Conservation (phyloP, 116 monocot genomes). For the Cymodocea nodosa region DNA sequence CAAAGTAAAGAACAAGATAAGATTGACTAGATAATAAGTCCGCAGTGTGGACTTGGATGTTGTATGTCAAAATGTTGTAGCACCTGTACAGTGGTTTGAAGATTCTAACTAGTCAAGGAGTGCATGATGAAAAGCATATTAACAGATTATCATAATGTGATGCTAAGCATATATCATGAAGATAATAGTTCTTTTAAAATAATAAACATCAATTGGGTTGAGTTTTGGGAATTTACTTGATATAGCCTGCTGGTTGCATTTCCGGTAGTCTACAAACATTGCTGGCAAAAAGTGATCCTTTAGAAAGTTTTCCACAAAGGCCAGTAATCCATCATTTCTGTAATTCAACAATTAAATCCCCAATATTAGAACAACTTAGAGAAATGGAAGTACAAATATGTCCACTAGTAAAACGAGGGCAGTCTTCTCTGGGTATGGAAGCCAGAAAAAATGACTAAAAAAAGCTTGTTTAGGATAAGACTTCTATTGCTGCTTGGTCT, state of each 20-base stretch:
- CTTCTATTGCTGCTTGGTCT: no score
- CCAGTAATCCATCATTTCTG: slow-evolving; percentile 90
- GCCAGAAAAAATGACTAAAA: no score
- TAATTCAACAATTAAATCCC: background rate
- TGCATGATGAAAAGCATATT: no score
- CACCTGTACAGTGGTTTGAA: background rate
- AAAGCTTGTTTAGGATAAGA: no score
- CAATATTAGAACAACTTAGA: no score
- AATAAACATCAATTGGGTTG: background rate
- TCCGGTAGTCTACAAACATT: slow-evolving; percentile 95
- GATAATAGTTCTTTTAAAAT: background rate
- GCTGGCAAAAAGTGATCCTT: slow-evolving; percentile 97
- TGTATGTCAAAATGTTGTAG: background rate
- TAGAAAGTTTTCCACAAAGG: slow-evolving; percentile 83
- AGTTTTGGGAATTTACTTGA: slow-evolving; percentile 48
- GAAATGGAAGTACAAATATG: no score
- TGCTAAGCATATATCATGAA: background rate
- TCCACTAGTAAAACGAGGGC: no score
- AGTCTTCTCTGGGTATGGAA: no score
- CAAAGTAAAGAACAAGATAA: background rate
- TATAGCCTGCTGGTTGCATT: slow-evolving; percentile 93
- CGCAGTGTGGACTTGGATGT: background rate
- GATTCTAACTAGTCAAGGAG: no score
- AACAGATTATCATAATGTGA: no score
- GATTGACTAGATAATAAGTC: background rate